Evolutionary conservation across 129 eudicot species (phyloP).

Genomic region (Deinandra increscens): DNA sequence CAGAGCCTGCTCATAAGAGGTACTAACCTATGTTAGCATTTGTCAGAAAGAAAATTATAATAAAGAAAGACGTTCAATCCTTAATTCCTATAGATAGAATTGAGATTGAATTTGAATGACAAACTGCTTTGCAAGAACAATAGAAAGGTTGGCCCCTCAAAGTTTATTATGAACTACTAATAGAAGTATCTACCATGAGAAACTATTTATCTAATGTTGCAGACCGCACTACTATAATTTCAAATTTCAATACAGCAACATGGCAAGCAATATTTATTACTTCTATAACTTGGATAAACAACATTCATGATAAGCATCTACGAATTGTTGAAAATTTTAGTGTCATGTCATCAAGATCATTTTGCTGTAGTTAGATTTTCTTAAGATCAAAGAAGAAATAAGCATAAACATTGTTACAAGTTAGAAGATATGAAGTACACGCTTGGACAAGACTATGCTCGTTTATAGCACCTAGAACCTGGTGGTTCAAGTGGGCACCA

Average conservation of each 20-base stretch:
- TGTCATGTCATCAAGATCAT: too few relatives aligned
- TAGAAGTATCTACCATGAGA: neutral
- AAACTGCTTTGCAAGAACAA: conserved; percentile 1
- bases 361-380: too few relatives aligned
- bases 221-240: neutral
- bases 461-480: too few relatives aligned
- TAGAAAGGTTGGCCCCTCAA: neutral
- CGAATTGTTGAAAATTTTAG: too few relatives aligned
- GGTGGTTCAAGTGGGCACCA: too few relatives aligned
- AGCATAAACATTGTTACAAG: too few relatives aligned
- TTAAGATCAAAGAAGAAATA: too few relatives aligned
- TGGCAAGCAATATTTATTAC: neutral
- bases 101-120: conserved; percentile 18
- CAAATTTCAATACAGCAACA: conserved; percentile 9
- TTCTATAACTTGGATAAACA: neutral
- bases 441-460: too few relatives aligned
- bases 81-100: conserved; percentile 32
- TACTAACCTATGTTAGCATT: conserved; percentile 97
- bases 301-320: neutral
- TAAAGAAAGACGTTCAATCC: conserved; percentile 35
- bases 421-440: too few relatives aligned
- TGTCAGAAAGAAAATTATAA: conserved; percentile 43
- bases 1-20: conserved; percentile 99
- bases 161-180: neutral
- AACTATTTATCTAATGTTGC: neutral